Conservation (phyloP, 331 rosid species). For the Stylosanthes scabra region DNA sequence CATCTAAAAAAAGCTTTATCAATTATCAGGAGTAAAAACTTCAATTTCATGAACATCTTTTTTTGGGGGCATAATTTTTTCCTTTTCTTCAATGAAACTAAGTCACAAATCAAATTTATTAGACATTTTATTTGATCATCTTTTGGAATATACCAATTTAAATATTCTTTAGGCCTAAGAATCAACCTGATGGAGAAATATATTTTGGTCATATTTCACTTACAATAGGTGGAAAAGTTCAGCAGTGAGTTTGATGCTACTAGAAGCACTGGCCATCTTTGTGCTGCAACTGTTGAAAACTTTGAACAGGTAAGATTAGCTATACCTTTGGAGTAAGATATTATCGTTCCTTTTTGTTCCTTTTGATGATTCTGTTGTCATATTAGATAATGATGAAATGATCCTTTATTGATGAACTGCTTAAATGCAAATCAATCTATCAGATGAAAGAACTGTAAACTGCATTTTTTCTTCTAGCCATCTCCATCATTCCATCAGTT, state of each 20-base stretch:
- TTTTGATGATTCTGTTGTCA: constrained; percentile 22
- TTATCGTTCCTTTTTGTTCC: constrained; percentile 11
- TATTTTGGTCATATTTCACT: constrained; percentile 36
- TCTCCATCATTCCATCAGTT: constrained; percentile 20
- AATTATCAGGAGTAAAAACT: no score
- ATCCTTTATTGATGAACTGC: background rate
- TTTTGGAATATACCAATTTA: constrained; percentile 6
- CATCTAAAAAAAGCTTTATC: no score
- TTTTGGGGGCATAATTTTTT: no score
- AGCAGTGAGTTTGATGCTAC: constrained; percentile 74
- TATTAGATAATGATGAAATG: background rate
- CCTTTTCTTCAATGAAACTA: no score
- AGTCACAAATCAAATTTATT: no score
- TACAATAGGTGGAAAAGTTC: constrained; percentile 66
- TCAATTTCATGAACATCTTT: no score
- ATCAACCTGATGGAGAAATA: background rate
- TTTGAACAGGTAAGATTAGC: constrained; percentile 75
- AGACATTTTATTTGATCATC: constrained; percentile 15
- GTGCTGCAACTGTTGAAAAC: constrained; percentile 75
- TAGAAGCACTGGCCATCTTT: constrained; percentile 92
- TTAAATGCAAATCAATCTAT: background rate
- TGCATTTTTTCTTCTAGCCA: background rate
- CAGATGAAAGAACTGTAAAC: background rate
- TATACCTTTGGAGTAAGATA: constrained; percentile 12
- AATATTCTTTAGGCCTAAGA: constrained; percentile 21